Conservation (phyloP, 1,284 basidiomycete genomes). For the Rhodofomes roseus region DNA sequence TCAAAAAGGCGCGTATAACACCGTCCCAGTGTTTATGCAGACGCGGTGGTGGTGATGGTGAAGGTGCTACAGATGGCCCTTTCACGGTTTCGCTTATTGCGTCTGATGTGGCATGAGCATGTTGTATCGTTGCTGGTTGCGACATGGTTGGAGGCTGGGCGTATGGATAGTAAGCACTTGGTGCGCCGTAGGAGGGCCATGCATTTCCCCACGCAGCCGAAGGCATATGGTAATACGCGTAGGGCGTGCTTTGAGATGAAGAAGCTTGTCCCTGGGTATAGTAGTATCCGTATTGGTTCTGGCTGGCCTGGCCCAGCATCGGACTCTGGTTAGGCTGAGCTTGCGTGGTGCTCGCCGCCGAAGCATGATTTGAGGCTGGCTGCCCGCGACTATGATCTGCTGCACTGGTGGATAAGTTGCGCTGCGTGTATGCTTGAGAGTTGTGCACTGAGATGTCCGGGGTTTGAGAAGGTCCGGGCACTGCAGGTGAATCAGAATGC, state of each 20-base stretch:
- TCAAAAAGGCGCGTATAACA: constrained; percentile 51
- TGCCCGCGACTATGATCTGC: too few relatives aligned
- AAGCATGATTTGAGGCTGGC: too few relatives aligned
- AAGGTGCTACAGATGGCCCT: constrained; percentile 4
- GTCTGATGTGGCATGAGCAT: too few relatives aligned
- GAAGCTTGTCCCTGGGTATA: not conserved
- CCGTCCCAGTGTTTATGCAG: constrained; percentile 60
- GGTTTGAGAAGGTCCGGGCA: not conserved
- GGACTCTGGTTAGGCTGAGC: too few relatives aligned
- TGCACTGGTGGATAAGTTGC: not conserved
- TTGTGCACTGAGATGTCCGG: too few relatives aligned
- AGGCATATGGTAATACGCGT: constrained; percentile 26
- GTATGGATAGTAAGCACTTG: constrained; percentile 9
- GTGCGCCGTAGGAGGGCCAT: not conserved
- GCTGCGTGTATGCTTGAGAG: too few relatives aligned
- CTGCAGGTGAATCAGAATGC: not conserved
- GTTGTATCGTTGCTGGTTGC: not conserved
- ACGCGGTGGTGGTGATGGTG: constrained; percentile 34
- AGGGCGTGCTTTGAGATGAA: constrained; percentile 1
- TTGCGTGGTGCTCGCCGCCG: too few relatives aligned
- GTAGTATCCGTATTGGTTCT: not conserved
- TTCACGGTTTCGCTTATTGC: not conserved
- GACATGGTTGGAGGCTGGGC: not conserved
- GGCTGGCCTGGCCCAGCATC: not conserved
- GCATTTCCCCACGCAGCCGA: constrained; percentile 22